A percentile compares a stretch with the other conserved stretches of the same genome.
phyloP scores from a whole-genome alignment of 768 basidiomycete species.

The Naganishia onofrii region DNA sequence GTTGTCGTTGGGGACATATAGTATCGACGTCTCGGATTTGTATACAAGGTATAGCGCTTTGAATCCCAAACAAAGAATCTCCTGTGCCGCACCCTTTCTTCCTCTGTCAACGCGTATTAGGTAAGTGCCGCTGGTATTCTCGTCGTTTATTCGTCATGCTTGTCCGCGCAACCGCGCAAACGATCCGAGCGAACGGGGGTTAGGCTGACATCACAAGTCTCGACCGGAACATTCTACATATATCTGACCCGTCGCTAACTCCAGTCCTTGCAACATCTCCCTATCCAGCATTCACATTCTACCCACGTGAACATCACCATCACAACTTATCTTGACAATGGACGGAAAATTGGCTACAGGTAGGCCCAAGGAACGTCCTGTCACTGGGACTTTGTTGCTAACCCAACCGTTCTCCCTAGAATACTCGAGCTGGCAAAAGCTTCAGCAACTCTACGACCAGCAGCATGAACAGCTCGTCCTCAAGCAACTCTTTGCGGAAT shows the following conservation, averaged over 20 bases:
- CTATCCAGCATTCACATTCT: background rate
- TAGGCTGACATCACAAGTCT: background rate
- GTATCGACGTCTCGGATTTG: background rate
- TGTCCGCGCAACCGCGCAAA: background rate
- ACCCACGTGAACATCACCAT: background rate
- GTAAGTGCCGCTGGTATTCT: background rate
- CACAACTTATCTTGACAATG: conserved; percentile 36
- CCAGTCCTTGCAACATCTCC: background rate
- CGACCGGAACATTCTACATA: background rate
- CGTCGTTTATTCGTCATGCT: background rate
- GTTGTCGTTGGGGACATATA: background rate
- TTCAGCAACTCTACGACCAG: conserved; percentile 75
- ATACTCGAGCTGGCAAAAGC: conserved; percentile 84
- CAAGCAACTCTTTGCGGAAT: conserved; percentile 78
- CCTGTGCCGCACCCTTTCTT: background rate
- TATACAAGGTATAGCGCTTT: background rate
- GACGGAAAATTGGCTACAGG: conserved; percentile 46
- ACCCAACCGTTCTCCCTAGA: conserved; percentile 57
- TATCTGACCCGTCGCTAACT: background rate
- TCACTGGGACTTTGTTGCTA: background rate
- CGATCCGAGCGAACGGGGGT: too few relatives aligned
- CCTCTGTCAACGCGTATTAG: background rate
- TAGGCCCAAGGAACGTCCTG: conserved; percentile 32
- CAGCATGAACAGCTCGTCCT: conserved; percentile 73
- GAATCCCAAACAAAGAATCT: too few relatives aligned